Evolutionary conservation across 306 rosid genomes (phyloP).

Genomic region (Rubus parviflorus): DNA sequence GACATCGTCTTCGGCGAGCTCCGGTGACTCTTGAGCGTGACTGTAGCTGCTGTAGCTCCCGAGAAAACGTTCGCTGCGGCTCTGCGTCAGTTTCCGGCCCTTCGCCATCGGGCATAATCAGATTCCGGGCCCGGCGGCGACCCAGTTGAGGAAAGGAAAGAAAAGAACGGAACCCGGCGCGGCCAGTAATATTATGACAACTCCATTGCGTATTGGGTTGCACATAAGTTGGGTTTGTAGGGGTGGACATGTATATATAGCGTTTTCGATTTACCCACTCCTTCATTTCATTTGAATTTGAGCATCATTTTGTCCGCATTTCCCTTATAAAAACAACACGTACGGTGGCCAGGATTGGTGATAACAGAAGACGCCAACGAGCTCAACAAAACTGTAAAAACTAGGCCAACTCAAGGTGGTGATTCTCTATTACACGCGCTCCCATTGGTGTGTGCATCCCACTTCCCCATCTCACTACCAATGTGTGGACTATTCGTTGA

Average conservation of each 20-base stretch:
- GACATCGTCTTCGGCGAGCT: conserved; percentile 80
- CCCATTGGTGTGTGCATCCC: background rate
- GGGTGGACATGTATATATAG: conserved; percentile 55
- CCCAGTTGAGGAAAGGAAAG: background rate
- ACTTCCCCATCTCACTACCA: background rate
- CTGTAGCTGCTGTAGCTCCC: conserved; percentile 49
- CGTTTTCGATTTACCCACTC: conserved; percentile 9
- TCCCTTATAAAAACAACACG: conserved; percentile 23
- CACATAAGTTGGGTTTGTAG: conserved; percentile 27
- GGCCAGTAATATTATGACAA: conserved; percentile 5
- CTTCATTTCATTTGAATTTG: conserved; percentile 81
- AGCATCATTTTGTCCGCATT: conserved; percentile 66
- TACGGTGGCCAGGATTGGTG: conserved; percentile 4
- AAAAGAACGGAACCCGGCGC: background rate
- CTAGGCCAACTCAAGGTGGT: background rate
- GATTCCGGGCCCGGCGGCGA: conserved; percentile 34
- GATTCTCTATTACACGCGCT: conserved; percentile 18
- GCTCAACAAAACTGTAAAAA: conserved; percentile 18
- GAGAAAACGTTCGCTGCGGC: conserved; percentile 72
- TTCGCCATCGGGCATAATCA: conserved; percentile 64
- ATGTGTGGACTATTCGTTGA: background rate
- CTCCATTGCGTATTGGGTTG: conserved; percentile 30
- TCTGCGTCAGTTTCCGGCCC: conserved; percentile 71
- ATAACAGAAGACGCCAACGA: conserved; percentile 23
- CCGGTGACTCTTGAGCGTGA: conserved; percentile 50